Percentiles rank a stretch among this genome's conserved stretches.
phyloP scores from a whole-genome alignment of 768 basidiomycete genomes.

The Suillus variegatus region DNA sequence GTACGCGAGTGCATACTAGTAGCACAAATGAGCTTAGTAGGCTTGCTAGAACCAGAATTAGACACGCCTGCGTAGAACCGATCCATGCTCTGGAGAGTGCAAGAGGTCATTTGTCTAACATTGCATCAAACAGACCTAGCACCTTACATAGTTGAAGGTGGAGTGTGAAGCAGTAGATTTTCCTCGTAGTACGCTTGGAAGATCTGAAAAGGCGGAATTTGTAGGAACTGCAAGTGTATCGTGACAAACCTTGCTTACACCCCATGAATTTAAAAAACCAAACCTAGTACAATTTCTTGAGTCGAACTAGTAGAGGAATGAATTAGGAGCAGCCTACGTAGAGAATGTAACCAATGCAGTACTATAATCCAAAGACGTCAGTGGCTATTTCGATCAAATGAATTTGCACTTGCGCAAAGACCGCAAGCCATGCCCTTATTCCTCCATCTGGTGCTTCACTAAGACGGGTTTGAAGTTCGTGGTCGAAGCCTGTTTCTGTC shows the following conservation, averaged over 20 bases:
- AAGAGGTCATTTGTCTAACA: background rate
- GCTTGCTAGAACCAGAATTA: constrained; percentile 2
- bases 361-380: constrained; percentile 39
- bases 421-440: constrained; percentile 32
- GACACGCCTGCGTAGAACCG: constrained; percentile 66
- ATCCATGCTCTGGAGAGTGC: constrained; percentile 67
- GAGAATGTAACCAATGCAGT: constrained; percentile 24
- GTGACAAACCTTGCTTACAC: constrained; percentile 44
- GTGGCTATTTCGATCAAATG: constrained; percentile 4
- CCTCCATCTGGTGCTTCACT: constrained; percentile 32
- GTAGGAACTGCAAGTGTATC: background rate
- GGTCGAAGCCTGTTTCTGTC: too few species aligned
- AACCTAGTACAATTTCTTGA: constrained; percentile 38
- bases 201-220: constrained; percentile 39
- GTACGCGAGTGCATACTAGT: constrained; percentile 62
- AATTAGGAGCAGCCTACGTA: background rate
- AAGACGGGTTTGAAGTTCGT: constrained; percentile 16
- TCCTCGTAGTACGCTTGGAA: constrained; percentile 76
- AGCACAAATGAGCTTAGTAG: background rate
- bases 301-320: background rate
- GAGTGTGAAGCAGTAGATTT: constrained; percentile 45
- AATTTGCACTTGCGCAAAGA: constrained; percentile 25
- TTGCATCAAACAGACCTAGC: background rate
- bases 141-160: constrained; percentile 64
- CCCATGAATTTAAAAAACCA: constrained; percentile 76